Base-by-base conservation (phyloP, 108 stramenopile species). In the Conticribra weissflogii region DNA sequence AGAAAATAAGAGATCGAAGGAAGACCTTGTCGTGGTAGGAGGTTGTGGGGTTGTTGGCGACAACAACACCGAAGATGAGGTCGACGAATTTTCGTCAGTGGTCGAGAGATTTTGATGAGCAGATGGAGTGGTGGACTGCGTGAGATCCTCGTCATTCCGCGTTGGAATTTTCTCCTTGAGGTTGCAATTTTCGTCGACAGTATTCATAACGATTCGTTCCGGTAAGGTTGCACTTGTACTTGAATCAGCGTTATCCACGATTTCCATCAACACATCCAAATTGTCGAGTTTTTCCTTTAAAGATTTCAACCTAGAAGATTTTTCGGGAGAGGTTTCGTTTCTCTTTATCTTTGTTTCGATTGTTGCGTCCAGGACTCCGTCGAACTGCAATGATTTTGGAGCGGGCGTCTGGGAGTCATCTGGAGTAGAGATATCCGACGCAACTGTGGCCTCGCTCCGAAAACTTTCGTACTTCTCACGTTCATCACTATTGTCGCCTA, bases 41-140 rank as follows among this genome's bases (percentile, higher is more conserved):
- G 33, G 52, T 36, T 21, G 34, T 2, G 69, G 74, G 28, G 74
- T 66, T 2, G 63, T 64, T 52, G 46, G 48, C 19, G 76, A 56
- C 33, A 63, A 73, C 30, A 63, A 57, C 9, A 48, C 25, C 7
- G 59, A 18, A 12, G 12, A 17, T 25, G 72, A n/a, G 14, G 19
- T 22, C 14, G 44, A 15, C 45, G 46, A 47, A 27, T 24, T 17
- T 21, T 22, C 21, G 14, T 19, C 21, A 1, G 59, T 41, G 36
- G 36, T 5, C 12, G 36, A n/a, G n/a, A n/a, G n/a, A n/a, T n/a
- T n/a, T n/a, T n/a, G n/a, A n/a, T n/a, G n/a, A n/a, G n/a, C n/a
- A n/a, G n/a, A n/a, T n/a, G n/a, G n/a, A n/a, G n/a, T n/a, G n/a
- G n/a, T n/a, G n/a, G n/a, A n/a, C n/a, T n/a, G n/a, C n/a, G n/a